Conservation (phyloP, 257 asterid genomes). For the Hygrophila difformis region DNA sequence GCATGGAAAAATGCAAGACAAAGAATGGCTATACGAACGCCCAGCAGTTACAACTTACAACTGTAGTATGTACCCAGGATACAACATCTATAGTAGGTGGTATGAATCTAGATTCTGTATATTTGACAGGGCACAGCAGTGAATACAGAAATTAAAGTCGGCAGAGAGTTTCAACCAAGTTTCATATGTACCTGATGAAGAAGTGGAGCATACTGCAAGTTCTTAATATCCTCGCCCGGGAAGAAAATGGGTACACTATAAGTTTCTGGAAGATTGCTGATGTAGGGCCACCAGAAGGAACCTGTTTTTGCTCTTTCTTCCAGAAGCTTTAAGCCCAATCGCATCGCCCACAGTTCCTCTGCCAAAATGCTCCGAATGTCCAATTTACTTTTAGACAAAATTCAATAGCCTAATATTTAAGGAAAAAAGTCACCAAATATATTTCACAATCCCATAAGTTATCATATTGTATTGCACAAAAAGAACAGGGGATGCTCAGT, state of each 20-base stretch:
- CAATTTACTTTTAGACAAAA: slow-evolving; percentile 72
- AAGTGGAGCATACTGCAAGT: slow-evolving; percentile 92
- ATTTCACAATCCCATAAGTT: slow-evolving; percentile 11
- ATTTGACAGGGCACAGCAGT: too few relatives aligned
- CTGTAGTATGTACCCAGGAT: too few relatives aligned
- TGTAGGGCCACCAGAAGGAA: slow-evolving; percentile 98
- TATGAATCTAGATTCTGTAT: too few relatives aligned
- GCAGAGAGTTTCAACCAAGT: not conserved
- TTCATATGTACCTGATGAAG: slow-evolving; percentile 69
- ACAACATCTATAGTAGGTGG: too few relatives aligned
- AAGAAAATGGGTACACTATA: slow-evolving; percentile 76
- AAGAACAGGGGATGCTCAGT: not conserved
- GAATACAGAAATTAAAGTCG: not conserved
- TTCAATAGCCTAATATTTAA: slow-evolving; percentile 62
- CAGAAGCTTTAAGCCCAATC: slow-evolving; percentile 83
- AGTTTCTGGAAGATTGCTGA: slow-evolving; percentile 86
- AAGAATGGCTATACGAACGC: not conserved
- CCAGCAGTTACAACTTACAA: not conserved
- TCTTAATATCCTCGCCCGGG: slow-evolving; percentile 88
- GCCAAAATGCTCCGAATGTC: slow-evolving; percentile 92
- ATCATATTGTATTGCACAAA: not conserved
- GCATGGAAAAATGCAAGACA: too few relatives aligned
- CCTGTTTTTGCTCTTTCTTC: slow-evolving; percentile 76
- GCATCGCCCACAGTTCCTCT: slow-evolving; percentile 98
- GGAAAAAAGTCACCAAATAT: slow-evolving; percentile 33